Evolutionary conservation across 2,329 filamentous ascomycete species (phyloP), one percentile per base, ranked within the genome.

Genomic region (Remersonia thermophila): DNA sequence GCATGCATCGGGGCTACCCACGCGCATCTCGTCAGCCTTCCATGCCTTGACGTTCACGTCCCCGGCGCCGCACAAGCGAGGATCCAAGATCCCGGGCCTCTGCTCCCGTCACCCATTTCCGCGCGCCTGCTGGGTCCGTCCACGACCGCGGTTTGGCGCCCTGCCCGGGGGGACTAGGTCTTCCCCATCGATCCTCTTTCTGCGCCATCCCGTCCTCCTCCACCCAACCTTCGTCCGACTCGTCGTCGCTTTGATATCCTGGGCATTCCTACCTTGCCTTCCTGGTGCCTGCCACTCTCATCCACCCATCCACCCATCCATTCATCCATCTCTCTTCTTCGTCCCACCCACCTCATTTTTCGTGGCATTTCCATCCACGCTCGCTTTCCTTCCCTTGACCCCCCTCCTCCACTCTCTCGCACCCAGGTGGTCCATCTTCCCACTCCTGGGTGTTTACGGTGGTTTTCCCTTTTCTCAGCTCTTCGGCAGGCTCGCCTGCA

Each of bases 51-150:
- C 20, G 20, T 23, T 9, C 20, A 23, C 5, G 20, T 6, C 32
- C 18, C 17, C 25, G 25, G 32, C 20, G 17, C 25, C 20, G 25
- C 20, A 34, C n/a, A n/a, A n/a, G n/a, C n/a, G n/a, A 23, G 5
- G 20, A 23, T 23, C 20, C 20, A 23, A 23, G 20, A 23, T 23
- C 20, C 20, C 20, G 20, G 20, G 9, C 20, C 20, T 5, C 5
- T 9, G 20, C 20, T 23, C 9, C 20, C 9, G 5, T 23, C 20
- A 9, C 20, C 20, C 20, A n/a, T 10, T 28, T 28, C 13, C 11
- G 11, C 10, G 27, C 16, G 35, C 10, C 28, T 31, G 20, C 33
- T 32, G 36, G 33, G 38, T 43, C 20, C 20, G 38, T 43, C 20
- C 20, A 23, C 20, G 20, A 23, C 9, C 20, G 5, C 20, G 20